Conservation (phyloP, 129 eudicot genomes). For the Flaveria bidentis region DNA sequence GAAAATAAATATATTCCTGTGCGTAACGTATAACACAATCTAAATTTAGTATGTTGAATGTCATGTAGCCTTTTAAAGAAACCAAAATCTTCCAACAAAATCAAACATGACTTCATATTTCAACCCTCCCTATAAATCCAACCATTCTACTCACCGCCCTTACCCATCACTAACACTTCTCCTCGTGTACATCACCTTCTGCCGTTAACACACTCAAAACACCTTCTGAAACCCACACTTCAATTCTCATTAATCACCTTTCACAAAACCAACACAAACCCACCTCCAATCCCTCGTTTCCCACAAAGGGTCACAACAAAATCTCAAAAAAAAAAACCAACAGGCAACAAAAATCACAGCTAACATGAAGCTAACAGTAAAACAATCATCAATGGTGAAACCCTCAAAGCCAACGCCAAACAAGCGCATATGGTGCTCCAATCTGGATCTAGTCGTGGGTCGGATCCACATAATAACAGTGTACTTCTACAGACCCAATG, state of each 20-base stretch:
- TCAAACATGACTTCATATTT: too few species aligned
- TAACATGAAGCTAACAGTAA: slow-evolving; percentile 25
- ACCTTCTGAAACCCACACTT: background rate
- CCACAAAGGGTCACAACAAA: slow-evolving; percentile 1
- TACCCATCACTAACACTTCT: too few species aligned
- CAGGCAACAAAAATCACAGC: too few species aligned
- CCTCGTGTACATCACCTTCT: background rate
- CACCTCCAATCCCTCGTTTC: background rate
- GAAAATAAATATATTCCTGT: too few species aligned
- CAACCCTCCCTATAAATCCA: too few species aligned
- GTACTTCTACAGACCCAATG: slow-evolving; percentile 31
- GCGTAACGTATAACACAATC: too few species aligned
- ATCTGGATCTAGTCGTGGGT: slow-evolving; percentile 9
- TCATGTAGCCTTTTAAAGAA: too few species aligned
- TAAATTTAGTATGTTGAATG: too few species aligned
- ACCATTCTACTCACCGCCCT: too few species aligned
- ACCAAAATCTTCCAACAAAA: too few species aligned
- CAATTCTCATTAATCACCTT: background rate
- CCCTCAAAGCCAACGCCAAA: background rate
- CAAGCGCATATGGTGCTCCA: background rate
- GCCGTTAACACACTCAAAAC: slow-evolving; percentile 1
- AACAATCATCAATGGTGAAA: slow-evolving; percentile 11
- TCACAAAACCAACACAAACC: background rate
- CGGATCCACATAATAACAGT: slow-evolving; percentile 18
- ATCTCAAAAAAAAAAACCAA: background rate